Percentiles rank a stretch among this genome's conserved stretches.
phyloP scores from a whole-genome alignment of 176 grass and related monocot genomes.

The Bothriochloa decipiens region DNA sequence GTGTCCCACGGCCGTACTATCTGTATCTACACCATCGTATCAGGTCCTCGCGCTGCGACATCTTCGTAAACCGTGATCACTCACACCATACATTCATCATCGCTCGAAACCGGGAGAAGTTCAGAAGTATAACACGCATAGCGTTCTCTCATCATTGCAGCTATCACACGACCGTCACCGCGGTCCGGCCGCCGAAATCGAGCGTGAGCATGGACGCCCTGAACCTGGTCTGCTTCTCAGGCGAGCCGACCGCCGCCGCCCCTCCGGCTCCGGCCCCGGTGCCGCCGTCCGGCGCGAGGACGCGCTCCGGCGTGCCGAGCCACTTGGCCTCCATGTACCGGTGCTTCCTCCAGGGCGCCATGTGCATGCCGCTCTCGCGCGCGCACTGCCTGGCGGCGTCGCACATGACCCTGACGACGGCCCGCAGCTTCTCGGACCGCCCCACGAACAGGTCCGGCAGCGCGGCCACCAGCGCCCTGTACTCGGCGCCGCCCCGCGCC shows the following conservation, averaged over 20 bases:
- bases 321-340: conserved; percentile 86
- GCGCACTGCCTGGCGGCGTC: conserved; percentile 72
- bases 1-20: too few species aligned
- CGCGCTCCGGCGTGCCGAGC: conserved; percentile 59
- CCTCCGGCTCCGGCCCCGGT: background rate
- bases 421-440: conserved; percentile 55
- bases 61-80: too few species aligned
- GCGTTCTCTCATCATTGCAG: background rate
- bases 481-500: conserved; percentile 54
- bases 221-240: conserved; percentile 48
- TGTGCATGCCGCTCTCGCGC: conserved; percentile 80
- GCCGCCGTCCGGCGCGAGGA: conserved; percentile 13
- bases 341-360: conserved; percentile 79
- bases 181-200: conserved; percentile 54
- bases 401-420: conserved; percentile 63
- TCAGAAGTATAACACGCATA: too few species aligned
- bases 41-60: too few species aligned
- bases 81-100: too few species aligned
- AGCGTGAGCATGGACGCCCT: conserved; percentile 74
- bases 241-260: background rate
- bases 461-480: conserved; percentile 54
- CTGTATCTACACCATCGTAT: too few species aligned
- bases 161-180: conserved; percentile 39
- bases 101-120: too few species aligned
- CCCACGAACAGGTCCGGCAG: conserved; percentile 77